phyloP scores from a whole-genome alignment of 257 asterid species.

The Jasminum sambac region DNA sequence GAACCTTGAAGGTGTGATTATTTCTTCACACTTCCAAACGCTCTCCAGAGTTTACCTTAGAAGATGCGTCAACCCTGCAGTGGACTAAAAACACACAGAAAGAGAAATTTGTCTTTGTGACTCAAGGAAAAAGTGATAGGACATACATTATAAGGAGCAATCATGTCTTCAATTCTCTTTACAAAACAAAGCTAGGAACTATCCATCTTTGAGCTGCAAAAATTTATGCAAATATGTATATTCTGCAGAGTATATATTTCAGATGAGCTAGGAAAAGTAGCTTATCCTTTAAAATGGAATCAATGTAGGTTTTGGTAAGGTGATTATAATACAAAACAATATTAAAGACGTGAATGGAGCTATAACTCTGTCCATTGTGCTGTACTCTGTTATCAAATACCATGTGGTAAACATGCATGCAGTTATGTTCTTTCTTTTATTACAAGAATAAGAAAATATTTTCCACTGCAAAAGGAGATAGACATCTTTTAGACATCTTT shows the following conservation, averaged over 20 bases:
- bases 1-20: background rate
- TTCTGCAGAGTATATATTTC: background rate
- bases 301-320: too few relatives aligned
- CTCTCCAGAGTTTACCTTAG: conserved; percentile 19
- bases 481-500: too few relatives aligned
- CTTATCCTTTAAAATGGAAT: too few relatives aligned
- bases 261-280: background rate
- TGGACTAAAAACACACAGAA: background rate
- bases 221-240: background rate
- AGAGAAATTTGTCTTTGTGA: background rate
- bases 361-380: too few relatives aligned
- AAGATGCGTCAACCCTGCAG: background rate
- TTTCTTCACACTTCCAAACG: background rate
- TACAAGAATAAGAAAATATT: too few relatives aligned
- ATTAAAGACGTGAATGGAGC: too few relatives aligned
- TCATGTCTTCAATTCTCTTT: conserved; percentile 30
- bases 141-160: conserved; percentile 6
- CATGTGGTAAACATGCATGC: too few relatives aligned
- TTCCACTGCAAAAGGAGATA: too few relatives aligned
- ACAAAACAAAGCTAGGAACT: background rate
- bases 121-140: background rate
- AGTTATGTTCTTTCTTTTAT: too few relatives aligned
- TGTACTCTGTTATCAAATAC: too few relatives aligned
- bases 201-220: conserved; percentile 16
- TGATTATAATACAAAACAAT: too few relatives aligned